Conservation (phyloP, 257 asterid species). For the Fraxinus pennsylvanica region DNA sequence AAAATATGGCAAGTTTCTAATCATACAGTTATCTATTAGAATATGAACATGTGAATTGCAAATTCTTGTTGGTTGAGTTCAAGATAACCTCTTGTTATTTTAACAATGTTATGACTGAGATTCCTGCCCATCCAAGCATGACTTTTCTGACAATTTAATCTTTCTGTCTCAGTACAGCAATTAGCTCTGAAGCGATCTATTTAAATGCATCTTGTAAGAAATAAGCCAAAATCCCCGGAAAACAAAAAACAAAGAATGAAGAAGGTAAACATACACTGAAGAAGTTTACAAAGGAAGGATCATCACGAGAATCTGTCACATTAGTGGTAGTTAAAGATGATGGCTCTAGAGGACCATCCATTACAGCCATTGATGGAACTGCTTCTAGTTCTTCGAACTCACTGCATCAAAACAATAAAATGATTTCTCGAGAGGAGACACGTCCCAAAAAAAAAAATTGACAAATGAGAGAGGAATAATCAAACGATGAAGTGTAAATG, state of each 20-base stretch:
- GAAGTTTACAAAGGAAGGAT: conserved; percentile 77
- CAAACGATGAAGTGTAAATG: not conserved
- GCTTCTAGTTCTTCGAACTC: conserved; percentile 95
- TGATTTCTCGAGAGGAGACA: not conserved
- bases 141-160: not conserved
- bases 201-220: not conserved
- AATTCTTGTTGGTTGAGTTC: not conserved
- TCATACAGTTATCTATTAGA: no score
- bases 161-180: not conserved
- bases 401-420: conserved; percentile 42
- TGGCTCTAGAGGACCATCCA: conserved; percentile 90
- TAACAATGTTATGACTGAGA: not conserved
- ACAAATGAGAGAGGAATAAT: not conserved
- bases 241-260: not conserved
- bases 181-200: not conserved
- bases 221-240: not conserved
- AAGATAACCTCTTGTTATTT: not conserved
- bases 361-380: conserved; percentile 78
- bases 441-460: not conserved
- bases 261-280: conserved; percentile 62
- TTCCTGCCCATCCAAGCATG: not conserved
- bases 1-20: not conserved
- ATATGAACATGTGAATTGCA: not conserved
- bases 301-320: conserved; percentile 64
- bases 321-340: conserved; percentile 51